Evolutionary conservation across 2,329 filamentous ascomycete genomes (phyloP), one percentile per base, ranked within the genome.

Genomic region (Arthrocladium fulminans): DNA sequence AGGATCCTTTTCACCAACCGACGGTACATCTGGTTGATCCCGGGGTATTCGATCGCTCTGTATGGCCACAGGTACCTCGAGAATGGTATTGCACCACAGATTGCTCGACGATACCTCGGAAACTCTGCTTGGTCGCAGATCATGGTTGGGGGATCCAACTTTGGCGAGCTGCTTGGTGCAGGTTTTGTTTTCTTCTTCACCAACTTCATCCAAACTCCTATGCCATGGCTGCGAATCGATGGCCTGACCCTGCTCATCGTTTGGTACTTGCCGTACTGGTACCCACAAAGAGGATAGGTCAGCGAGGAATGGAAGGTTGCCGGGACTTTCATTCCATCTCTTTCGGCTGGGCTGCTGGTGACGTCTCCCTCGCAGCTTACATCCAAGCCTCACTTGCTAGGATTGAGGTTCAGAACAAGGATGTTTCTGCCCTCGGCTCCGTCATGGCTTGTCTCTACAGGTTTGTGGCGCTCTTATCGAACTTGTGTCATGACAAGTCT

Each of bases 51-150:
- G 0, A 57, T 75, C 39, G 71, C 71, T 1, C 63, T 75, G 7
- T 75, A 75, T 55, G 71, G 65, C 2, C 73, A 75, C 52, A 63
- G 73, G 19, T 75, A 73, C 51, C 66, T 75, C 35, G 72, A 75
- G 56, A 73, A 73, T 52, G 67, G 66, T 19, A 66, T 75, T 32
- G 68, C 68, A 0, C 70, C 71, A 0, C 65, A 67, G 25, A 61
- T 75, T 15, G 72, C 72, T 8, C 63, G 66, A 24, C 66, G 71
- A 24, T 74, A 74, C 50, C 61, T 75, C 12, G 69, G 68, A 2
- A 65, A 74, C 48, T 68, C 71, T 1, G 70, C 71, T 5, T 75
- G 70, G 69, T 65, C 67, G 3, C 71, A 74, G 55, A 71, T 75
- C 51, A 71, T 75, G 51, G 70, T 74, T 20, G 71, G 71, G 29